phyloP scores from a whole-genome alignment of 768 basidiomycete species.

The Podaxis sp. region DNA sequence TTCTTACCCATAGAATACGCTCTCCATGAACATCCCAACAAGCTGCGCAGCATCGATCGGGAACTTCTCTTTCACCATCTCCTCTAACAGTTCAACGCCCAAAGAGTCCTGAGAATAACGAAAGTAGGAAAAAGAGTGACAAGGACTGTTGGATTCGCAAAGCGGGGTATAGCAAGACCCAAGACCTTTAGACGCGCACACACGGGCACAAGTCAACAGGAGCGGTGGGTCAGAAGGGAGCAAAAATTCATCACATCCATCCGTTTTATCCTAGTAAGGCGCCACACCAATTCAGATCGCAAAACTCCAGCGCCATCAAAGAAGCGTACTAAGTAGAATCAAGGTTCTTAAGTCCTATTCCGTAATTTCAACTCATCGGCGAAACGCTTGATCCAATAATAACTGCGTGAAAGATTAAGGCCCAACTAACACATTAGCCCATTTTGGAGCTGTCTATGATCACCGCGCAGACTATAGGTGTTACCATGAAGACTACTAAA shows the following conservation, averaged over 20 bases:
- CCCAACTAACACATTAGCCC: neutral
- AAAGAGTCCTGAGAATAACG: neutral
- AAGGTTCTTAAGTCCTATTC: neutral
- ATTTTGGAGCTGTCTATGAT: neutral
- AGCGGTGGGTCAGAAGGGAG: neutral
- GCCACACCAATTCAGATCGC: neutral
- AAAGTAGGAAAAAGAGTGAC: neutral
- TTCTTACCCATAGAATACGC: slow-evolving; percentile 34
- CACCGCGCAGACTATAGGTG: neutral
- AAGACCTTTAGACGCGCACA: neutral
- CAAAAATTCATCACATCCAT: neutral
- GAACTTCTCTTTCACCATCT: slow-evolving; percentile 24
- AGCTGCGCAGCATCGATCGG: slow-evolving; percentile 36
- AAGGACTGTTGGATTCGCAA: neutral
- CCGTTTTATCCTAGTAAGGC: neutral
- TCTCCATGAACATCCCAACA: slow-evolving; percentile 40
- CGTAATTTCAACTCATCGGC: neutral
- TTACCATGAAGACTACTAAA: neutral
- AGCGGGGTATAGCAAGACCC: neutral
- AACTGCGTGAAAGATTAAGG: neutral
- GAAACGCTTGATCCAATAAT: neutral
- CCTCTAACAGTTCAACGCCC: neutral
- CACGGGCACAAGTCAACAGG: neutral
- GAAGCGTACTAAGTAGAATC: neutral
- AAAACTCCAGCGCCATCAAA: neutral